Base-by-base conservation (phyloP, 2,329 filamentous ascomycete genomes). In the Ophiostoma himal-ulmi region DNA sequence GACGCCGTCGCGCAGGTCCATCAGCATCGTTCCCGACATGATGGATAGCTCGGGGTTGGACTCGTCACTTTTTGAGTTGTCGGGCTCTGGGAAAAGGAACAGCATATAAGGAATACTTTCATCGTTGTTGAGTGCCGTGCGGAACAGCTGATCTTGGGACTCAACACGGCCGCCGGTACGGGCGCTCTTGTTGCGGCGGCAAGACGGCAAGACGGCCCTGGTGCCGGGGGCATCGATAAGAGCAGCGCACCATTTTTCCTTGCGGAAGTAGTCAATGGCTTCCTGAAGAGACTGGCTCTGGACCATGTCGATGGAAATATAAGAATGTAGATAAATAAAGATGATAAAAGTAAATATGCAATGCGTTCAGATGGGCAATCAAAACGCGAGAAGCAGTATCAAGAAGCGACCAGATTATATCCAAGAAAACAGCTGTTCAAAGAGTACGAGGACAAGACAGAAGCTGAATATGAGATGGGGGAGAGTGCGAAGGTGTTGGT, bases 101-200 rank as follows among this genome's bases (percentile, higher is more conserved):
- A 77, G 70, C 54, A 74, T 73, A 34, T 72, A 70, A 3, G 76
- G 77, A 10, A 77, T 71, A 14, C 70, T 70, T 4, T 67, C 72
- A 17, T 70, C 52, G 8, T 36, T 73, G 68, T 72, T 72, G 65
- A 74, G 69, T 8, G 68, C 20, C 11, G 26, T 54, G 17, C 62
- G 65, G 30, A 74, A 70, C 39, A 74, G 41, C 41, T 48, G 5
- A 60, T 74, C 73, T n/a, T 71, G 71, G 52, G 72, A 72, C 34
- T 54, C 37, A 22, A 44, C 4, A 34, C 60, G 54, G n/a, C 37
- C 30, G 26, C 67, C 26, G 41, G 4, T 39, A 22, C 22, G 20
- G 13, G 10, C 48, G 36, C 26, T 17, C 62, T 57, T 36, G 39
- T 14, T 41, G 17, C 41, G 67, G 26, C 70, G 70, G 8, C 34